Percentiles rank a stretch among this genome's conserved stretches.
phyloP scores from a whole-genome alignment of 345 rosid genomes.

The Eucalyptus fibrosa region DNA sequence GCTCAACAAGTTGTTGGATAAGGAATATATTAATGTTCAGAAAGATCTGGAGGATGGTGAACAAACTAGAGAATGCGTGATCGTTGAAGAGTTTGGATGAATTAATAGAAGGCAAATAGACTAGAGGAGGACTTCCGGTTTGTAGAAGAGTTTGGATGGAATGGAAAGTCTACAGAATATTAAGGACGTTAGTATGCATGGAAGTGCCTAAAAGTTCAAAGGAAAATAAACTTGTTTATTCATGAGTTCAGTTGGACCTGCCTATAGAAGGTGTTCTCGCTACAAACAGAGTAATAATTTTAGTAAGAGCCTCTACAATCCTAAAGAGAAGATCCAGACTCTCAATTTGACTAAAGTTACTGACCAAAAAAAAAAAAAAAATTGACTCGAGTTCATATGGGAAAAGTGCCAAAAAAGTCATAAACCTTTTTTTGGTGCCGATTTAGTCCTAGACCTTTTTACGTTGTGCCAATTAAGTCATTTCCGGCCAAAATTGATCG shows the following conservation, averaged over 20 bases:
- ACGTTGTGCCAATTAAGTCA: too few relatives aligned
- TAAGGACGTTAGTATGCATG: not conserved
- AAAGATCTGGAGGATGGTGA: not conserved
- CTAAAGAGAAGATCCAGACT: not conserved
- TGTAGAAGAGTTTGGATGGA: not conserved
- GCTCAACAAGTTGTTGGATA: not conserved
- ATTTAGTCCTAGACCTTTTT: too few relatives aligned
- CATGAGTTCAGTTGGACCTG: not conserved
- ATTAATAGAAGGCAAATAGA: not conserved
- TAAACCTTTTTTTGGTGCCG: too few relatives aligned
- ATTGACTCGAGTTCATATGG: not conserved
- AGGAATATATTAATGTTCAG: not conserved
- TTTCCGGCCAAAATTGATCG: too few relatives aligned
- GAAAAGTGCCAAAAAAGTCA: too few relatives aligned
- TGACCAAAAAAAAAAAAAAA: accelerated
- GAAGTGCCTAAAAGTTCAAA: not conserved
- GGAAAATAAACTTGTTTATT: not conserved
- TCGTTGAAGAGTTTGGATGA: not conserved
- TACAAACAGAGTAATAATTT: not conserved
- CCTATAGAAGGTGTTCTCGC: not conserved
- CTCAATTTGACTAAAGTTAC: too few relatives aligned
- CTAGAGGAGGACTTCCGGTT: not conserved
- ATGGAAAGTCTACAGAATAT: not conserved
- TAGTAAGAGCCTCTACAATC: not conserved
- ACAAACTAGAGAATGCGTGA: not conserved